Percentiles rank a stretch among this genome's conserved stretches.
phyloP scores from a whole-genome alignment of 208 protist genomes.

The Paratrypanosoma confusum region DNA sequence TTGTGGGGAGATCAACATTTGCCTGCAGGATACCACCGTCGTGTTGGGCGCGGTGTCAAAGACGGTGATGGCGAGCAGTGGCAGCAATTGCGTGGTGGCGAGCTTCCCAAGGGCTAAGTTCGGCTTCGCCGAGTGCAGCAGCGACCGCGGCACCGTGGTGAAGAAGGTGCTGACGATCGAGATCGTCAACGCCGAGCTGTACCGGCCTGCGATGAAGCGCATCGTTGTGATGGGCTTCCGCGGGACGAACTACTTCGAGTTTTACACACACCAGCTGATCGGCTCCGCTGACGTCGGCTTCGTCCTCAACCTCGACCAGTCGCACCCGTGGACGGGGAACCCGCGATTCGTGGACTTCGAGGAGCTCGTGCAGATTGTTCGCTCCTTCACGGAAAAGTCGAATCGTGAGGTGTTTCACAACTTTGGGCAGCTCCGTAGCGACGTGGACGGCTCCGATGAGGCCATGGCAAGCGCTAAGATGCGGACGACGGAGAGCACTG shows the following conservation, averaged over 20 bases:
- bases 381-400: slow-evolving; percentile 67
- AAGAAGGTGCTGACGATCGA: slow-evolving; percentile 67
- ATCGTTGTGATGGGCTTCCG: slow-evolving; percentile 69
- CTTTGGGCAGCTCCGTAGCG: slow-evolving; percentile 28
- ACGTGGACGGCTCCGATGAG: slow-evolving; percentile 7
- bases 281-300: slow-evolving; percentile 49
- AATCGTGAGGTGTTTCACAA: slow-evolving; percentile 63
- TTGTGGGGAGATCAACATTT: slow-evolving; percentile 50
- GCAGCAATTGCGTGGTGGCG: slow-evolving; percentile 32
- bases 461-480: too few species aligned
- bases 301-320: slow-evolving; percentile 58
- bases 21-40: slow-evolving; percentile 42
- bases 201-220: slow-evolving; percentile 33
- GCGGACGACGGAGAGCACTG: background rate
- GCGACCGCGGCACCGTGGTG: slow-evolving; percentile 33
- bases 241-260: slow-evolving; percentile 64
- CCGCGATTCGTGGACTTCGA: slow-evolving; percentile 80
- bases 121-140: slow-evolving; percentile 67
- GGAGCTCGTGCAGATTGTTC: slow-evolving; percentile 60
- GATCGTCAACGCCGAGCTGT: slow-evolving; percentile 66
- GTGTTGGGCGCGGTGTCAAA: slow-evolving; percentile 47
- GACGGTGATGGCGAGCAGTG: too few species aligned
- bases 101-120: slow-evolving; percentile 37
- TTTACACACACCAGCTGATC: slow-evolving; percentile 67
- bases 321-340: slow-evolving; percentile 82